These are phyloP conservation scores for Septoria linicola DNA, from an alignment of 2,329 filamentous ascomycete species.

Conservation along the genomic window DNA sequence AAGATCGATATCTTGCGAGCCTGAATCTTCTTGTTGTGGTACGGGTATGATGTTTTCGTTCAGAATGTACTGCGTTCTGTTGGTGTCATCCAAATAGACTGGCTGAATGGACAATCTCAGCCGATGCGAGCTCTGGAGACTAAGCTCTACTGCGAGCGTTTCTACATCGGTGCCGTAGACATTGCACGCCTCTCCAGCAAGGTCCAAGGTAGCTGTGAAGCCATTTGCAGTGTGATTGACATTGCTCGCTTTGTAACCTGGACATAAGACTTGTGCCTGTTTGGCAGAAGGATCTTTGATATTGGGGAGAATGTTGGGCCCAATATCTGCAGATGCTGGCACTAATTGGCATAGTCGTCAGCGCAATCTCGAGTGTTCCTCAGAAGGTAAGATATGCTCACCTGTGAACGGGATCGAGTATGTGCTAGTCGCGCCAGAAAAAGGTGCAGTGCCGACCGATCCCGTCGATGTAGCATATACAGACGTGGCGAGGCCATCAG, in stretches of 20 bases:
- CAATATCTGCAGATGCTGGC: conserved; percentile 36
- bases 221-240: conserved; percentile 49
- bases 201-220: conserved; percentile 52
- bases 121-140: conserved; percentile 53
- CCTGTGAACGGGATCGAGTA: conserved; percentile 34
- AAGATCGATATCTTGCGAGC: conserved; percentile 48
- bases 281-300: conserved; percentile 63
- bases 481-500: conserved; percentile 25
- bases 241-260: conserved; percentile 57
- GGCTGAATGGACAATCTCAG: conserved; percentile 71
- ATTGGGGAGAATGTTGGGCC: conserved; percentile 55
- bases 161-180: conserved; percentile 75
- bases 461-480: conserved; percentile 21
- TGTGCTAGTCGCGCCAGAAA: conserved; percentile 33
- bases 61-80: conserved; percentile 55
- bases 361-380: background rate
- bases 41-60: conserved; percentile 62
- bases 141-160: conserved; percentile 64
- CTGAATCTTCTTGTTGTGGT: conserved; percentile 48
- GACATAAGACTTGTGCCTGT: conserved; percentile 59
- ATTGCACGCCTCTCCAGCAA: conserved; percentile 63
- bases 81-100: conserved; percentile 52
- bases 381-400: background rate
- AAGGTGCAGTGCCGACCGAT: conserved; percentile 28
- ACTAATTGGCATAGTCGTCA: conserved; percentile 9